Conservation (phyloP, 2,329 filamentous ascomycete species). For the Botryotinia calthae region DNA sequence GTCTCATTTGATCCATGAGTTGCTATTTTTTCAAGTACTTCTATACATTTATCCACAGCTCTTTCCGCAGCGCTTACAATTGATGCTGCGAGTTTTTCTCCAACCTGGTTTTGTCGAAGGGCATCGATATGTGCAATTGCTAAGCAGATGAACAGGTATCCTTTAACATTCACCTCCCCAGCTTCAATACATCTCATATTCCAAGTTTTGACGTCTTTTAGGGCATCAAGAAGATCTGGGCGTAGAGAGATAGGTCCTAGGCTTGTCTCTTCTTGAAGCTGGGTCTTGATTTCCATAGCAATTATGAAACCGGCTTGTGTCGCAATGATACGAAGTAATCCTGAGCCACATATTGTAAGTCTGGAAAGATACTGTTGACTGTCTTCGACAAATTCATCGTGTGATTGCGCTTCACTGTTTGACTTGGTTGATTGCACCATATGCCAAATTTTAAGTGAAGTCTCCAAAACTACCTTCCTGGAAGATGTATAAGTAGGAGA, state of each 20-base stretch:
- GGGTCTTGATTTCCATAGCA: slow-evolving; percentile 43
- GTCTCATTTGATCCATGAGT: slow-evolving; percentile 25
- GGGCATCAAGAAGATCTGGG: slow-evolving; percentile 44
- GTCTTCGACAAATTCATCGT: neutral
- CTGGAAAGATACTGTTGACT: neutral
- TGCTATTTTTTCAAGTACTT: slow-evolving; percentile 39
- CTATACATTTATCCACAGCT: slow-evolving; percentile 38
- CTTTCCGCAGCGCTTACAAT: slow-evolving; percentile 44
- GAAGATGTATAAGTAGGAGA: slow-evolving; percentile 52
- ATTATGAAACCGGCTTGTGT: slow-evolving; percentile 43
- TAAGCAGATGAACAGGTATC: slow-evolving; percentile 39
- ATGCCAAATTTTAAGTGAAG: slow-evolving; percentile 48
- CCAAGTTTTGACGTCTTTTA: slow-evolving; percentile 45
- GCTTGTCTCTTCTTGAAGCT: slow-evolving; percentile 44
- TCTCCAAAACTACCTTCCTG: slow-evolving; percentile 48
- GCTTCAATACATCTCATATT: slow-evolving; percentile 40
- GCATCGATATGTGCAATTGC: slow-evolving; percentile 46
- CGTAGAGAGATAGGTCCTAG: slow-evolving; percentile 40
- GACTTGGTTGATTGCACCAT: slow-evolving; percentile 39
- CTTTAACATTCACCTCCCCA: slow-evolving; percentile 47
- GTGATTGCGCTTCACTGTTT: neutral
- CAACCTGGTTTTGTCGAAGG: slow-evolving; percentile 40
- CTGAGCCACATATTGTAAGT: neutral
- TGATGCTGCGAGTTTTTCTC: slow-evolving; percentile 38
- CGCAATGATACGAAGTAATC: slow-evolving; percentile 25